Conservation (phyloP, 441 rosid genomes). For the Biscutella laevigata region DNA sequence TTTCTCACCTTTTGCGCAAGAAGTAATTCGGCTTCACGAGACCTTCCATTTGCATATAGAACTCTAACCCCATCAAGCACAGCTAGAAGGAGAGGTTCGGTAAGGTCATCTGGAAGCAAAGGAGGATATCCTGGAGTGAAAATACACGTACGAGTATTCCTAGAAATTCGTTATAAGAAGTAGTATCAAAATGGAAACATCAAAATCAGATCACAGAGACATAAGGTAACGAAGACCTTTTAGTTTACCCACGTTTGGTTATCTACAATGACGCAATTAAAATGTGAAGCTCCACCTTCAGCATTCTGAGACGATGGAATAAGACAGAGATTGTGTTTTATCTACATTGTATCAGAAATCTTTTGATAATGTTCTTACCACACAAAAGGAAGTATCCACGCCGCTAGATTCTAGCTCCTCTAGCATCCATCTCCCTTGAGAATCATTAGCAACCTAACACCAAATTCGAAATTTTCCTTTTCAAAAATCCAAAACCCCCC, state of each 20-base stretch:
- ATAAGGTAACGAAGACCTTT: not conserved
- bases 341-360: not conserved
- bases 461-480: not conserved
- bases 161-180: slow-evolving; percentile 10
- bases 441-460: slow-evolving; percentile 66
- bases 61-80: slow-evolving; percentile 52
- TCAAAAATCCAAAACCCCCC: no score
- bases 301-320: slow-evolving; percentile 42
- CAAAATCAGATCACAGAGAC: not conserved
- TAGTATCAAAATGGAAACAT: not conserved
- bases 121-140: slow-evolving; percentile 70
- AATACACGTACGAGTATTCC: slow-evolving; percentile 78
- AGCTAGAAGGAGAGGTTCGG: slow-evolving; percentile 31
- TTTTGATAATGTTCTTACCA: slow-evolving; percentile 36
- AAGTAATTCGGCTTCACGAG: slow-evolving; percentile 50
- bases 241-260: slow-evolving; percentile 59
- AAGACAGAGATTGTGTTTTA: not conserved
- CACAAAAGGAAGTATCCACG: slow-evolving; percentile 63
- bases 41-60: slow-evolving; percentile 55
- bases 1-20: slow-evolving; percentile 58
- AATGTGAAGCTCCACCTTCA: slow-evolving; percentile 76
- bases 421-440: slow-evolving; percentile 55
- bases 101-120: slow-evolving; percentile 48
- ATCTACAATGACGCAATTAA: slow-evolving; percentile 75
- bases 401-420: slow-evolving; percentile 71